phyloP scores from a whole-genome alignment of 2,329 filamentous ascomycete genomes.

The Stemphylium vesicarium region DNA sequence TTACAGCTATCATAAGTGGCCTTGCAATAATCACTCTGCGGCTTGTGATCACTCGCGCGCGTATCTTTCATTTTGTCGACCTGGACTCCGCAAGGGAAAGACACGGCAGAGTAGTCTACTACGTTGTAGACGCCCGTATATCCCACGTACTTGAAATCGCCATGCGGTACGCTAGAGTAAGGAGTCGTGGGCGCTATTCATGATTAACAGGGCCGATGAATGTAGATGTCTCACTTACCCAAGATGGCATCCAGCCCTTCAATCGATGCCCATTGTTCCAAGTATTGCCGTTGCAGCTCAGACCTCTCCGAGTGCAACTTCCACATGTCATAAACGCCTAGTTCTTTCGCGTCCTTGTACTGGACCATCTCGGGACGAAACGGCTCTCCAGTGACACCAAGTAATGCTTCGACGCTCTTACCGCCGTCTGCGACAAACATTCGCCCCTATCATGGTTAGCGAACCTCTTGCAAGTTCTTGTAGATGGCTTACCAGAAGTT shows the following conservation, averaged over 20 bases:
- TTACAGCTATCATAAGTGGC: constrained; percentile 50
- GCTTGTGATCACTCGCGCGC: constrained; percentile 26
- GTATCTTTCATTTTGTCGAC: constrained; percentile 51
- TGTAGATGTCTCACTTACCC: constrained; percentile 23
- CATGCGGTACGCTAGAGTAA: constrained; percentile 51
- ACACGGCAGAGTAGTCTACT: constrained; percentile 55
- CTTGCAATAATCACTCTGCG: constrained; percentile 50
- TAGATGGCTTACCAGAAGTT: constrained; percentile 52
- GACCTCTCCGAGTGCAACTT: constrained; percentile 57
- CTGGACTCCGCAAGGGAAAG: constrained; percentile 52
- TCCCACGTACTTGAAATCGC: constrained; percentile 54
- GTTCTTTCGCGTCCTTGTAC: constrained; percentile 53
- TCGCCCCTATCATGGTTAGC: constrained; percentile 30
- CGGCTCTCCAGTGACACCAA: constrained; percentile 52
- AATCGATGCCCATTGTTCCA: constrained; percentile 54
- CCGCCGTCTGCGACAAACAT: constrained; percentile 62
- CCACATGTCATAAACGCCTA: constrained; percentile 57
- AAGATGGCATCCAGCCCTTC: constrained; percentile 55
- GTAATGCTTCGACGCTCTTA: constrained; percentile 52
- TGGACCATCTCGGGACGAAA: constrained; percentile 57
- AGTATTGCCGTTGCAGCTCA: constrained; percentile 50
- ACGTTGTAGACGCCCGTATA: constrained; percentile 58
- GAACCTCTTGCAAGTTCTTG: background rate
- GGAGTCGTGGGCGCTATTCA: constrained; percentile 53
- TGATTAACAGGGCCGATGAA: constrained; percentile 9